phyloP scores from a whole-genome alignment of 2,329 filamentous ascomycete genomes.

The Calonectria naviculata region DNA sequence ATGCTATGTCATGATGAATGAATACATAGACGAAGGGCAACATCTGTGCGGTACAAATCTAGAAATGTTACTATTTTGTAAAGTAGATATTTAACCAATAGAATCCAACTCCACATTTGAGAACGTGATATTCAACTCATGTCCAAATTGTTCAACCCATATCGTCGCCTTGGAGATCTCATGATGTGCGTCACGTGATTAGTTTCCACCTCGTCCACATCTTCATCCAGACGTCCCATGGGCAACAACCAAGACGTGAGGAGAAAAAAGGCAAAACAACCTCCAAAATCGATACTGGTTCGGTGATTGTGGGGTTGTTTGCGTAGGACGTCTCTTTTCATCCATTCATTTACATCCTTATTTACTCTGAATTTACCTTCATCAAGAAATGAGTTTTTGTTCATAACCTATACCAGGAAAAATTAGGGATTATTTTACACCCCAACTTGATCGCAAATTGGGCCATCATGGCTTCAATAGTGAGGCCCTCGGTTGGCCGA shows the following conservation, averaged over 20 bases:
- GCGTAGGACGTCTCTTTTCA: neutral
- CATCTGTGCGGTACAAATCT: neutral
- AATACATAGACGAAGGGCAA: neutral
- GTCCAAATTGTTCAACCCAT: neutral
- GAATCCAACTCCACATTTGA: neutral
- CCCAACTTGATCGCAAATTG: neutral
- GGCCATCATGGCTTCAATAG: slow-evolving; percentile 9
- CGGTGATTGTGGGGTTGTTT: no score
- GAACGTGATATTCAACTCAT: neutral
- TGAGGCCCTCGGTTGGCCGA: neutral
- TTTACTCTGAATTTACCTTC: neutral
- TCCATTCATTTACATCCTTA: neutral
- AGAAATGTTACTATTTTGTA: neutral
- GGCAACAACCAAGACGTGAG: no score
- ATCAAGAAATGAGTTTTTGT: neutral
- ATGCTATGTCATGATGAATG: neutral
- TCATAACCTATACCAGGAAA: neutral
- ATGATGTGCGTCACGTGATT: slow-evolving; percentile 31
- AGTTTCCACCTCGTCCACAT: neutral
- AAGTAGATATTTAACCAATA: neutral
- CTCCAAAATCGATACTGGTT: no score
- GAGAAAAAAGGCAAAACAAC: no score
- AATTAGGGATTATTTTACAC: neutral
- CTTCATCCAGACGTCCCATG: neutral
- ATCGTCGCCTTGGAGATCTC: neutral